Evolutionary conservation across 352 stramenopile species (phyloP), one percentile per base, ranked within the genome.

Genomic region (Globisporangium solare): DNA sequence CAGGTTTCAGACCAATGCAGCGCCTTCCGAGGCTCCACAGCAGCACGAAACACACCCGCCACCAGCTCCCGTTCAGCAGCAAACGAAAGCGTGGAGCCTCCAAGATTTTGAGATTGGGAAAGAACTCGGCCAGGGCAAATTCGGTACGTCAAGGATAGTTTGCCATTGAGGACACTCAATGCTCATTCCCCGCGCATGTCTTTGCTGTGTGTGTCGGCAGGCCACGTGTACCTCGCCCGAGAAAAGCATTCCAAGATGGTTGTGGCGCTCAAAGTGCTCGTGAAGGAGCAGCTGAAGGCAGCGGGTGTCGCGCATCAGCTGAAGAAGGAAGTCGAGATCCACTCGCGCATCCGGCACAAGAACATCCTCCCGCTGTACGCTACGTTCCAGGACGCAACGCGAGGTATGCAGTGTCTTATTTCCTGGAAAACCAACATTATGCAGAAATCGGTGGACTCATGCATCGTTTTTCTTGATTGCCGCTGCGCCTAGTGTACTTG

Each of bases 251-350:
- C 87, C 14, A 76, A 72, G 24, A 83, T 76, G 60, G 60, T 87
- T 43, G 74, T 97, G n/a, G 89, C 89, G 24, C 67, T 97, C 24
- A 97, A 97, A 61, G 79, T 97, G 55, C 67, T 97, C 31, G 83
- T 93, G n/a, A 97, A 97, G 54, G 76, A 88, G 15, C 79, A 92
- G 46, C 64, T 96, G 11, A 81, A 79, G 15, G 61, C 70, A 11
- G 70, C 76, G 1, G 81, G 81, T 27, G 81, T 89, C 0, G 71
- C 79, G 8, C 76, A 96, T 27, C 88, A 95, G 49, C 71, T 97
- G 2, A 66, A 74, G 39, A 90, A 96, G 51, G 91, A 98, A 66
- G 86, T 96, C 17, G 89, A 97, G 58, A 93, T 98, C 58, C 91
- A 97, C 57, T 94, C 78, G 24, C 82, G 83, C 5, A 93, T 97